phyloP scores from a whole-genome alignment of 148 eudicot species.

The Fagopyrum homotropicum region DNA sequence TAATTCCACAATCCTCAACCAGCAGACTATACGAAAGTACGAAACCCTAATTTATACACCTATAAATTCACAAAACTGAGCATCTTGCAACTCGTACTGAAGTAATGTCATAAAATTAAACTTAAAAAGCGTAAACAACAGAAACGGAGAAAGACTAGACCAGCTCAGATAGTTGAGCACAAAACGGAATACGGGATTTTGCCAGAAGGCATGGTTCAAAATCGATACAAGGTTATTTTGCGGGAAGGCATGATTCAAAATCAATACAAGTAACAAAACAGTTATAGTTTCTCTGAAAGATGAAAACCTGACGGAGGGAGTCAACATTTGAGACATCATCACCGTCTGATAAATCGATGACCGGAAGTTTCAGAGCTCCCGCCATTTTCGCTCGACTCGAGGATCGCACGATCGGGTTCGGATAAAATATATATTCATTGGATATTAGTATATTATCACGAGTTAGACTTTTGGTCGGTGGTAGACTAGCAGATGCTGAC shows the following conservation, averaged over 20 bases:
- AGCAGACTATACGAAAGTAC: neutral
- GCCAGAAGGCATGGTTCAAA: neutral
- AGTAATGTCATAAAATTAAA: neutral
- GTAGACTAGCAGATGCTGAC: no score
- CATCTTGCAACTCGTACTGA: neutral
- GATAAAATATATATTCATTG: no score
- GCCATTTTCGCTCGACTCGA: constrained; percentile 13
- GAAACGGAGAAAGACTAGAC: neutral
- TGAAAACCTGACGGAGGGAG: constrained; percentile 41
- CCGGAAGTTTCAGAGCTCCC: constrained; percentile 31
- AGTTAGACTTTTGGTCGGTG: no score
- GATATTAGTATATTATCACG: no score
- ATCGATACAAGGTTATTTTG: neutral
- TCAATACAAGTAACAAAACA: neutral
- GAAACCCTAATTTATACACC: neutral
- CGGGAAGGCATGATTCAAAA: neutral
- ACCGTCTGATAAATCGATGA: constrained; percentile 34
- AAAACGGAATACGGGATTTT: neutral
- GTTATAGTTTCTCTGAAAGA: no score
- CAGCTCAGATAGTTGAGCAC: neutral
- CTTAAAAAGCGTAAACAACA: neutral
- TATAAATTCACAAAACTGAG: constrained; percentile 1
- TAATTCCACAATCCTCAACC: neutral
- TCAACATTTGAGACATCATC: constrained; percentile 32
- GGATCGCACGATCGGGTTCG: neutral